Conservation (phyloP, 2,329 filamentous ascomycete species). For the Beauveria varroae region DNA sequence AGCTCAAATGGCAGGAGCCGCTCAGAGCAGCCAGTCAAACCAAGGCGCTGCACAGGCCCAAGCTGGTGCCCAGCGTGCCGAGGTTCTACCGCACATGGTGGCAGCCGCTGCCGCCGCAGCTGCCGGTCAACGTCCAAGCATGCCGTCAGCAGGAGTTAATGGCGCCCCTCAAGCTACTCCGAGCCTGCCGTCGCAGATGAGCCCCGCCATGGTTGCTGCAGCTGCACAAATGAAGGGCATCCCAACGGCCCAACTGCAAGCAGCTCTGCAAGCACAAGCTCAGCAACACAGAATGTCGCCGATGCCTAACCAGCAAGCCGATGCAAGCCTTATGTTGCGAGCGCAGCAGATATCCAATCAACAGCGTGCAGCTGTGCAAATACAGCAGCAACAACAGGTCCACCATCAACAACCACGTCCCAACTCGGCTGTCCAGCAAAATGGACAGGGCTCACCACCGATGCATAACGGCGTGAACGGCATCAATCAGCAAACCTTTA, state of each 20-base stretch:
- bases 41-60: constrained; percentile 15
- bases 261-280: constrained; percentile 35
- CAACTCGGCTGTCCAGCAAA: constrained; percentile 27
- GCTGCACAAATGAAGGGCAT: constrained; percentile 54
- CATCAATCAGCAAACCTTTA: constrained; percentile 44
- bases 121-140: constrained; percentile 42
- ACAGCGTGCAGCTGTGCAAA: constrained; percentile 45
- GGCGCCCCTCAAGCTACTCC: constrained; percentile 25
- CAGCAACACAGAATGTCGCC: constrained; percentile 51
- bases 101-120: constrained; percentile 33
- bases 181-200: constrained; percentile 33
- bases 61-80: constrained; percentile 29
- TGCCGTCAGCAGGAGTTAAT: constrained; percentile 32
- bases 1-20: constrained; percentile 29
- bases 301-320: constrained; percentile 37
- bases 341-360: constrained; percentile 61
- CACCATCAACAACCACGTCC: constrained; percentile 22
- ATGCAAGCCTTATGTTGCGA: constrained; percentile 52
- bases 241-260: constrained; percentile 63
- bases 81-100: constrained; percentile 37
- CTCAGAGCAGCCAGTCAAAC: constrained; percentile 7
- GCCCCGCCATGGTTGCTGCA: constrained; percentile 42
- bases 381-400: constrained; percentile 38
- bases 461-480: constrained; percentile 35
- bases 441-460: constrained; percentile 34